Conservation (phyloP, 106 monocot species). For the Hemerocallis citrina region DNA sequence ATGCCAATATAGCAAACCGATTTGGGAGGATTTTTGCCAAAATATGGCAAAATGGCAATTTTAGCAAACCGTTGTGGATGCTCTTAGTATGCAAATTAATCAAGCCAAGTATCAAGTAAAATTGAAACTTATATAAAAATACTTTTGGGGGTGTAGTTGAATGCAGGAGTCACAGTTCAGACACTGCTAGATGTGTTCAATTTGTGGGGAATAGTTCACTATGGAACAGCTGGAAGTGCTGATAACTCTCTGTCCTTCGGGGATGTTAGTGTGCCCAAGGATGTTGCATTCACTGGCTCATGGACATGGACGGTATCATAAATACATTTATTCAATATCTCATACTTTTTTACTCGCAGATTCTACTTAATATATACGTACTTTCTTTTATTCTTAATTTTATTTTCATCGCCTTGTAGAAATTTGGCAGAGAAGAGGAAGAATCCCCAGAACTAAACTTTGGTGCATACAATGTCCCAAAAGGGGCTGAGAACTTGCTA, state of each 20-base stretch:
- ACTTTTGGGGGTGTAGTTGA: too few relatives aligned
- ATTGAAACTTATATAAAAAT: too few relatives aligned
- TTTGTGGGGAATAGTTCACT: constrained; percentile 57
- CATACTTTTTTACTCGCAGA: too few relatives aligned
- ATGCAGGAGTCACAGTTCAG: constrained; percentile 69
- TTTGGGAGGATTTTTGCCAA: too few relatives aligned
- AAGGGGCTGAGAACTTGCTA: constrained; percentile 29
- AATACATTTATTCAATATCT: too few relatives aligned
- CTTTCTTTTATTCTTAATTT: too few relatives aligned
- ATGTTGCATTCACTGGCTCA: constrained; percentile 48
- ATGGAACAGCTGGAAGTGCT: constrained; percentile 51
- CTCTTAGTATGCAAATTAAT: too few relatives aligned
- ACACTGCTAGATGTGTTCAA: constrained; percentile 41
- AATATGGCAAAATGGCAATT: too few relatives aligned
- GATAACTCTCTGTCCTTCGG: constrained; percentile 53
- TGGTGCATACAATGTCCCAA: constrained; percentile 32
- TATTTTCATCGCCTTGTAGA: constrained; percentile 7
- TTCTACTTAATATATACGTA: too few relatives aligned
- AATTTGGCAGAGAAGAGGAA: constrained; percentile 15
- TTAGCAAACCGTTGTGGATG: too few relatives aligned
- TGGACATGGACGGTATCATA: constrained; percentile 57
- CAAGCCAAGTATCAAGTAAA: too few relatives aligned
- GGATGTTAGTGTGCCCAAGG: constrained; percentile 51
- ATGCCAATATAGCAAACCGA: too few relatives aligned
- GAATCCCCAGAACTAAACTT: constrained; percentile 22